Base-by-base conservation (phyloP, 1,284 basidiomycete genomes). In the Amylostereum areolatum region DNA sequence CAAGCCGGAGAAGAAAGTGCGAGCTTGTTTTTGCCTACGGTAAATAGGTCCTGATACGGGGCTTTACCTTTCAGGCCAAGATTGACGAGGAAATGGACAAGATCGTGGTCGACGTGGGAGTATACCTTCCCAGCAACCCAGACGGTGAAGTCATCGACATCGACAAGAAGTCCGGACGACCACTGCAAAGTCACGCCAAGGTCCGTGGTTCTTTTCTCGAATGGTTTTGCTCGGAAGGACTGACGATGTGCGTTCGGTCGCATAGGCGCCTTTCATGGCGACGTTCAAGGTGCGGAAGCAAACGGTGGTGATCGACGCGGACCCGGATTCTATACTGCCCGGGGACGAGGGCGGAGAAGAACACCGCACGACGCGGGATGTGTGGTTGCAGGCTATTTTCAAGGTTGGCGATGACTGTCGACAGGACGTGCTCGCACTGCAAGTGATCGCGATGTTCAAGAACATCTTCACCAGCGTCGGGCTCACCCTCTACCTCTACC, bases 1-100 rank as follows among this genome's bases (percentile, higher is more conserved):
- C 4, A 99, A 98, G 64, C 82, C 87, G 0, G 97, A 99, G 72
- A 99, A 99, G 73, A 99, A 99, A 81, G 92, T 83, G 32, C 49
- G 61, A 52, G 25, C 12, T 34, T 35, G 2, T 2, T 18, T 6
- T 43, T 8, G 8, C 11, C 11, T 36, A 30, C 39, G 36, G 28
- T 48, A 33, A n/a, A 29, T 25, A 39, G 12, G 2, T 27, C 42
- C 33, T 39, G 43, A 3, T 24, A 34, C 40, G 34, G 49, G 37
- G 52, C 41, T 46, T 54, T 35, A 31, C 41, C 57, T 46, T 41
- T 3, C 53, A 94, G 91, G 93, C 90, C 6, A 99, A 99, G 72
- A 99, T 99, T 53, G 97, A 99, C 66, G 96, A 99, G 66, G 97
- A 99, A 66, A 99, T 99, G 94, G 90, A 88, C 3, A 95, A 95